Evolutionary conservation across 306 rosid species (phyloP), one percentile per base, ranked within the genome.

Genomic region (Prunus davidiana): DNA sequence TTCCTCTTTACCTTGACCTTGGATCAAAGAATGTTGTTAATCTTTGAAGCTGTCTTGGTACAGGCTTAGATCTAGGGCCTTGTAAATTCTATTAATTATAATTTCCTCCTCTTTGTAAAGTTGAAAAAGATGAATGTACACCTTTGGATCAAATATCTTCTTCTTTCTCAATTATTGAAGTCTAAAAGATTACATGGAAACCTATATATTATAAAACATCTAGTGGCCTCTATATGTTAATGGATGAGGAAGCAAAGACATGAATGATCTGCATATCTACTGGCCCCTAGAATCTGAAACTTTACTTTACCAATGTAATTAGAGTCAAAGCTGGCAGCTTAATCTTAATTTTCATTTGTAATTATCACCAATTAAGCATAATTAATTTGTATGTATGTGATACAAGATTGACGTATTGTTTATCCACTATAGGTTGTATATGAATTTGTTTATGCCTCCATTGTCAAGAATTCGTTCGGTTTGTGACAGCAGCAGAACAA

Each of bases 41-140:
- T 77, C 64, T 57, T 34, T 32, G 72, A 41, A 38, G 80, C 66
- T 16, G 80, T 75, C 77, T 38, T 20, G 60, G 30, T 73, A 20
- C 38, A 19, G 70, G 70, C 3, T 60, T 60, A 8, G 60, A 78
- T 50, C 64, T 22, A 62, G 47, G 34, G 55, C 56, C 68, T 45
- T 12, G 3, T 25, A 24, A 63, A 45, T 72, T 38, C 8, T 52
- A 43, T 19, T 52, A 51, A 62, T 43, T 16, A 5, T 34, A 71
- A 51, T 63, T 38, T 41, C 56, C 16, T 34, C 45, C 15, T 9
- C 49, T 20, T 52, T 52, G 78, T 78, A 71, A 52, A 54, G 73
- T 54, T 64, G 61, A 63, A 41, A 57, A 7, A 6, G 61, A 54
- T 52, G 72, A 73, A 25, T 71, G 57, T 50, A 71, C 19, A 49